These are phyloP conservation scores for Trebouxia sp. DNA, from an alignment of 139 green algal genomes.

Conservation along the genomic window DNA sequence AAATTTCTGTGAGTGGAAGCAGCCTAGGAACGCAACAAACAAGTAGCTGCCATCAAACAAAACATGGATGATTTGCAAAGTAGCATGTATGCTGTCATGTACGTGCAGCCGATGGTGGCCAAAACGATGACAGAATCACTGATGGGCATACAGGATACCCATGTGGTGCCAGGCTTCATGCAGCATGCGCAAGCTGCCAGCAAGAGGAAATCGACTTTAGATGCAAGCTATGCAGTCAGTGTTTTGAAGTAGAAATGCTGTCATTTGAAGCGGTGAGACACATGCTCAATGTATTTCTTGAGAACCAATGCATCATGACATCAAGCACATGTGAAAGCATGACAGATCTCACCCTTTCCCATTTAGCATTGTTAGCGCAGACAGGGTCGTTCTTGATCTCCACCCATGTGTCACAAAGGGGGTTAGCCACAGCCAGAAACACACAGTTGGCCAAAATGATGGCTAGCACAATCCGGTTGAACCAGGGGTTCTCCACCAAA, in stretches of 20 bases:
- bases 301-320: too few species aligned
- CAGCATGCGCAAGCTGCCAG: too few species aligned
- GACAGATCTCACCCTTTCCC: background rate
- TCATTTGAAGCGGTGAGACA: too few species aligned
- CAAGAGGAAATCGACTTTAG: too few species aligned
- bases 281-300: too few species aligned
- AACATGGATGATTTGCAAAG: background rate
- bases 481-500: constrained; percentile 27
- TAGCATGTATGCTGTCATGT: background rate
- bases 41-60: background rate
- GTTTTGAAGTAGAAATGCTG: too few species aligned
- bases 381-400: background rate
- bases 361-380: background rate
- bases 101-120: too few species aligned
- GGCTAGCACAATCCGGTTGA: constrained; percentile 32
- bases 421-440: constrained; percentile 39
- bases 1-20: background rate
- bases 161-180: too few species aligned
- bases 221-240: too few species aligned
- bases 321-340: too few species aligned
- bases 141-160: too few species aligned
- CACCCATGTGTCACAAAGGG: constrained; percentile 23
- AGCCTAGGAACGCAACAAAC: background rate
- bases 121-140: too few species aligned
- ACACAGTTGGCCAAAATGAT: constrained; percentile 44